Evolutionary conservation across 2,329 filamentous ascomycete species (phyloP).

Genomic region (Stagonosporopsis chrysanthemi): DNA sequence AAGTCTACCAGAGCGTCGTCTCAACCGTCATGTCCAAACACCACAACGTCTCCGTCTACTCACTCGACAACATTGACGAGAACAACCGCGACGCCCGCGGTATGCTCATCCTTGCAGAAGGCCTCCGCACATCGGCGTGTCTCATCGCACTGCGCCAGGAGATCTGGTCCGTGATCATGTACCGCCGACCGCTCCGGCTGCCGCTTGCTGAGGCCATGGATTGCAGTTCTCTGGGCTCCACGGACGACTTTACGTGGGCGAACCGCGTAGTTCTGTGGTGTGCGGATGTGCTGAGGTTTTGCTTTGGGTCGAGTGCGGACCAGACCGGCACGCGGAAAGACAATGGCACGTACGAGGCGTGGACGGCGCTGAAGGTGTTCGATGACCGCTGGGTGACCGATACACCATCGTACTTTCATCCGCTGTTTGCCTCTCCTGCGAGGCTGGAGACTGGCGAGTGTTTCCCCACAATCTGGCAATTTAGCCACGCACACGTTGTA

Average conservation of each 20-base stretch:
- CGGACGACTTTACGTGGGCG: slow-evolving; percentile 4
- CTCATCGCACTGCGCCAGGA: slow-evolving; percentile 3
- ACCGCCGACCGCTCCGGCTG: slow-evolving; percentile 1
- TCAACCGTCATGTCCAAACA: slow-evolving; percentile 5
- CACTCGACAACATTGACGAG: slow-evolving; percentile 5
- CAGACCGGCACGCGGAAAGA: background rate
- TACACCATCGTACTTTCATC: background rate
- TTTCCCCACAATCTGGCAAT: background rate
- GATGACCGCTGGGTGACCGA: background rate
- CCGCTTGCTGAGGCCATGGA: slow-evolving; percentile 2
- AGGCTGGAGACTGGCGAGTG: background rate
- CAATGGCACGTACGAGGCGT: background rate
- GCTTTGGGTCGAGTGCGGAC: background rate
- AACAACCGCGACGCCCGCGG: background rate
- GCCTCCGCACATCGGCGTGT: background rate
- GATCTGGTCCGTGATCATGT: slow-evolving; percentile 5
- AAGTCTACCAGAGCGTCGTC: slow-evolving; percentile 1
- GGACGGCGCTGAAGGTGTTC: background rate
- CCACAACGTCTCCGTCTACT: slow-evolving; percentile 2
- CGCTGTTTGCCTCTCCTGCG: background rate
- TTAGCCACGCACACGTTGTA: background rate
- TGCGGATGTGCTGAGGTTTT: slow-evolving; percentile 1
- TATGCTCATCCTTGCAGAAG: background rate
- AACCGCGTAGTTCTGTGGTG: slow-evolving; percentile 2
- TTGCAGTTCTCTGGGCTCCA: background rate